A percentile compares a stretch with the other conserved stretches of the same genome.
Conservation (phyloP, 2,329 filamentous ascomycete genomes). For the Trichoderma cornu-damae region DNA sequence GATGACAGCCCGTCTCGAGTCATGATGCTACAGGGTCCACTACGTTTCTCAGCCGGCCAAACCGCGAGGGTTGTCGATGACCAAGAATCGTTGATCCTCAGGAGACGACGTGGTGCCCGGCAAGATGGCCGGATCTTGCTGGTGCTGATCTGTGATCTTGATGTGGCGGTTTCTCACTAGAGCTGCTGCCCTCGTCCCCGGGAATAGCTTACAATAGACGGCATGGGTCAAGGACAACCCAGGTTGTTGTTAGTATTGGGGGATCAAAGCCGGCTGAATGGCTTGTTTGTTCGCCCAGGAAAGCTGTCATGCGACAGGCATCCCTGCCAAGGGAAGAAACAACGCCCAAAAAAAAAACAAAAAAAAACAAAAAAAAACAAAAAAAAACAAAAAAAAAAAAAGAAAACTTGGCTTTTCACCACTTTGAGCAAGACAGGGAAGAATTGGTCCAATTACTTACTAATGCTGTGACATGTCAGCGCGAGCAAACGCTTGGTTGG, state of each 20-base stretch:
- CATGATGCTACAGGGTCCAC: neutral
- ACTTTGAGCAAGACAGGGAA: neutral
- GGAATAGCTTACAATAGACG: neutral
- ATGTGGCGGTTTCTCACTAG: neutral
- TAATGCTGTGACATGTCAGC: neutral
- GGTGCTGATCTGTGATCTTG: neutral
- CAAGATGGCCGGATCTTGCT: neutral
- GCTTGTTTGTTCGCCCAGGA: neutral
- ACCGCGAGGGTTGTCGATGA: neutral
- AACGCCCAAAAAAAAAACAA: too few species aligned
- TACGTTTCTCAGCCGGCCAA: neutral
- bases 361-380: too few species aligned
- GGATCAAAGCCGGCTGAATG: neutral
- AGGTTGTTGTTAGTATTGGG: neutral
- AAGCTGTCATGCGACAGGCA: neutral
- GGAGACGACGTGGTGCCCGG: neutral
- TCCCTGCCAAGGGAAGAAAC: too few species aligned
- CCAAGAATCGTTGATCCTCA: neutral
- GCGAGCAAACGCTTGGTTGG: neutral
- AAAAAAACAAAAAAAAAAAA: too few species aligned
- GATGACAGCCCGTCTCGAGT: conserved; percentile 3
- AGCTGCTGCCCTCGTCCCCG: neutral
- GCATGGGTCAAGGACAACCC: neutral
- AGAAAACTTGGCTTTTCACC: neutral
- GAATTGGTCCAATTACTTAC: neutral